A percentile compares a stretch with the other conserved stretches of the same genome.
These are phyloP conservation scores for Ustilago trichophora DNA, from an alignment of 1,284 basidiomycete species.

Conservation along the genomic window DNA sequence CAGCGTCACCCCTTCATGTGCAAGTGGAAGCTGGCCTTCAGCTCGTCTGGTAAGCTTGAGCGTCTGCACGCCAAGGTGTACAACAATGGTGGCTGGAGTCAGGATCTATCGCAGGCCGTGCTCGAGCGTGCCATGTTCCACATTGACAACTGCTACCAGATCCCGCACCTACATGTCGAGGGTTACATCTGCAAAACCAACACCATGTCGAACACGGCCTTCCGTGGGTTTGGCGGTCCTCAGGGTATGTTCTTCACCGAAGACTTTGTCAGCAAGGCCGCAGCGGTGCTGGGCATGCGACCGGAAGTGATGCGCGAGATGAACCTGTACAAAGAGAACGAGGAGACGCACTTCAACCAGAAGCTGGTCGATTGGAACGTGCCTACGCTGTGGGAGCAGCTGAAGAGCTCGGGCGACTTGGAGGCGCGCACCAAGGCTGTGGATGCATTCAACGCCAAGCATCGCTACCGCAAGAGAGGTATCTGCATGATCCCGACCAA, in stretches of 20 bases:
- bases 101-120: slow-evolving; percentile 66
- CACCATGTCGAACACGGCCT: slow-evolving; percentile 68
- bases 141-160: slow-evolving; percentile 64
- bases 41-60: slow-evolving; percentile 62
- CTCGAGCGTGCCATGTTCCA: slow-evolving; percentile 67
- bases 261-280: slow-evolving; percentile 63
- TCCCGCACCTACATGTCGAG: slow-evolving; percentile 60
- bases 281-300: slow-evolving; percentile 60
- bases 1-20: slow-evolving; percentile 67
- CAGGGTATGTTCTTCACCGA: slow-evolving; percentile 67
- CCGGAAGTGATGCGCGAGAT: slow-evolving; percentile 64
- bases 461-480: slow-evolving; percentile 66
- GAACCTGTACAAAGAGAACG: slow-evolving; percentile 66
- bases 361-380: slow-evolving; percentile 67
- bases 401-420: slow-evolving; percentile 55
- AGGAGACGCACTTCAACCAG: slow-evolving; percentile 66
- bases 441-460: slow-evolving; percentile 63
- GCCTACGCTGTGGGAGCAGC: slow-evolving; percentile 61
- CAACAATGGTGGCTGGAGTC: slow-evolving; percentile 67
- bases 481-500: slow-evolving; percentile 65
- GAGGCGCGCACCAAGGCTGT: slow-evolving; percentile 57
- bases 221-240: slow-evolving; percentile 67
- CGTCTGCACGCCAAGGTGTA: slow-evolving; percentile 64
- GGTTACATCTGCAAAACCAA: slow-evolving; percentile 66
- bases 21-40: slow-evolving; percentile 65